Base-by-base conservation (phyloP, 2,329 filamentous ascomycete species). In the Colletotrichum sp. region DNA sequence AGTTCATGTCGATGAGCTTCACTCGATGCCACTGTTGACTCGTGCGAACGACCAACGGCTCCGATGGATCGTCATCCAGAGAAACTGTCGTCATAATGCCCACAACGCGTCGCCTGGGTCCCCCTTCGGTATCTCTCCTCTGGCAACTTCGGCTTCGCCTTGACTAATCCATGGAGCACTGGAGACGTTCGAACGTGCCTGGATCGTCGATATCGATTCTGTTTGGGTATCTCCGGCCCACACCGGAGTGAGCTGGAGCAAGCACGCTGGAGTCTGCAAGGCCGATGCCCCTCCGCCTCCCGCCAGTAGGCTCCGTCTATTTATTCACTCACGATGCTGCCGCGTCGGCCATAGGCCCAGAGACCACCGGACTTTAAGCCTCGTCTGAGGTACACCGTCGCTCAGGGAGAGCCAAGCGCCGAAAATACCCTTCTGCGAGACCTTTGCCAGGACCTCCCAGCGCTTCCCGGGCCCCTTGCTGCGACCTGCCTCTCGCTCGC, bases 81-180 rank as follows among this genome's bases (percentile, higher is more conserved):
- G 39, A 52, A 26, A 65, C 59, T 76, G 70, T 76, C 74, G 74
- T 76, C 74, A 76, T 76, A 73, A 76, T 76, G 71, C 74, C 74
- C 74, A 76, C 74, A 74, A 72, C 62, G 30, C 68, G 59, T 66
- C 49, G 18, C 36, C 63, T 65, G 73, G 73, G 70, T 69, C 65
- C 32, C 44, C 70, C 34, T 62, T 68, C 49, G 67, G 59, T 52
- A 71, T 74, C 57, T 57, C 5, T 57, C 10, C 26, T 49, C 59
- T 76, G 74, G 70, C 70, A 73, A 59, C 70, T 30, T 62, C 64
- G 74, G 65, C 65, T 69, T 32, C 49, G 68, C 28, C 59, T 76
- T 76, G 74, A 76, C 74, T 76, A 76, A 76, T 76, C 59, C 71
- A 44, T 76, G 70, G 70, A 74, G 71, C 36, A 44, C 59, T 69